Evolutionary conservation across 2,329 filamentous ascomycete genomes (phyloP).

Genomic region (Fusarium piperis): DNA sequence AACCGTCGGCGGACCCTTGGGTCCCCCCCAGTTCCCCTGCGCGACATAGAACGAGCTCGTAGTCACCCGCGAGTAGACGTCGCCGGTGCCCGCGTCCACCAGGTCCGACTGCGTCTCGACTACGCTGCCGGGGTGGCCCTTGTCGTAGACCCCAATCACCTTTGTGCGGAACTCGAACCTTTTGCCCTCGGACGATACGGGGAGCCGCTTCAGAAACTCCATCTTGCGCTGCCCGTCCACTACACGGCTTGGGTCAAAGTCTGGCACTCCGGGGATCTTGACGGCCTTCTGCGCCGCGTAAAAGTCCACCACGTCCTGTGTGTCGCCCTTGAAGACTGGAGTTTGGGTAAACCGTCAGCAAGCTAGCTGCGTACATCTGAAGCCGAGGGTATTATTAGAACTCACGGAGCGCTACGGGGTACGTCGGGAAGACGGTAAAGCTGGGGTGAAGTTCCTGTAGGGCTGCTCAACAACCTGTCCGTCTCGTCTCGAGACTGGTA

Average conservation of each 20-base stretch:
- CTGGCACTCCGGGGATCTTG: slow-evolving; percentile 79
- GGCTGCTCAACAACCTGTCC: slow-evolving; percentile 13
- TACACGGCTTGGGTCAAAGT: slow-evolving; percentile 77
- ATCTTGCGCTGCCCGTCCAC: slow-evolving; percentile 88
- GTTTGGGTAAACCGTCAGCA: not conserved
- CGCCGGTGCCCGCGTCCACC: slow-evolving; percentile 74
- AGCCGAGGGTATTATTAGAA: not conserved
- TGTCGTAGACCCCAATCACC: slow-evolving; percentile 88
- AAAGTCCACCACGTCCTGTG: slow-evolving; percentile 56
- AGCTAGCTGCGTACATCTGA: slow-evolving; percentile 61
- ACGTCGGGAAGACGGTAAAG: slow-evolving; percentile 90
- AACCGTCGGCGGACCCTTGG: slow-evolving; percentile 83
- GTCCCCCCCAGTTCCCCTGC: slow-evolving; percentile 85
- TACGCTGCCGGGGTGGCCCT: slow-evolving; percentile 84
- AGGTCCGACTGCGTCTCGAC: slow-evolving; percentile 82
- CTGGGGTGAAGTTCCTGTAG: slow-evolving; percentile 83
- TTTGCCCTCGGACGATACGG: slow-evolving; percentile 73
- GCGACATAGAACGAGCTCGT: slow-evolving; percentile 82
- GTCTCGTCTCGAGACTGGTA: not conserved
- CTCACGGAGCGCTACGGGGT: slow-evolving; percentile 81
- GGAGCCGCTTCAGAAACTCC: slow-evolving; percentile 79
- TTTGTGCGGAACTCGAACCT: slow-evolving; percentile 81
- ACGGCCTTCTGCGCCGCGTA: slow-evolving; percentile 74
- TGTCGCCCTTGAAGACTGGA: not conserved
- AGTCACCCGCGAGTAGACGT: slow-evolving; percentile 76